phyloP scores from a whole-genome alignment of 805 yeast species.

The Dipodascopsis uninucleata region DNA sequence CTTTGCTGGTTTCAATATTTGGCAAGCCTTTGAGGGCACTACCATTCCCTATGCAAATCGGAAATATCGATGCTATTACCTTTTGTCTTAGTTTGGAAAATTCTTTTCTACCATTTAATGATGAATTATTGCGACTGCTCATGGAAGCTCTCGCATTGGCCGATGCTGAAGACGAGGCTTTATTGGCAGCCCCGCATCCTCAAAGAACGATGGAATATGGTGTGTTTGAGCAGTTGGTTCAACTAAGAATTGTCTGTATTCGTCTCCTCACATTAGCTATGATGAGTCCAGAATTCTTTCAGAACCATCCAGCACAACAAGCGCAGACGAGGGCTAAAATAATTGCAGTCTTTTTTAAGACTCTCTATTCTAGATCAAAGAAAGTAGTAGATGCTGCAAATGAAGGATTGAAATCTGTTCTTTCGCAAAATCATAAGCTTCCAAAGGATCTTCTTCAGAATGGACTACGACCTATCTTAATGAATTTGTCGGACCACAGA shows the following conservation, averaged over 20 bases:
- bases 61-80: slow-evolving; percentile 95
- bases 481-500: slow-evolving; percentile 92
- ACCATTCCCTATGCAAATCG: slow-evolving; percentile 98
- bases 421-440: slow-evolving; percentile 78
- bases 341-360: slow-evolving; percentile 90
- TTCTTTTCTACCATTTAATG: slow-evolving; percentile 79
- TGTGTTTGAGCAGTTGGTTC: slow-evolving; percentile 83
- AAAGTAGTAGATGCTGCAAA: slow-evolving; percentile 93
- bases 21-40: slow-evolving; percentile 94
- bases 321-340: slow-evolving; percentile 69
- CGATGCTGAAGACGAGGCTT: slow-evolving; percentile 95
- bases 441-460: slow-evolving; percentile 95
- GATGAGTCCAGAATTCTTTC: slow-evolving; percentile 78
- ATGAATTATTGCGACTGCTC: slow-evolving; percentile 77
- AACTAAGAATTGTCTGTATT: slow-evolving; percentile 86
- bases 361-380: slow-evolving; percentile 77
- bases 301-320: slow-evolving; percentile 52
- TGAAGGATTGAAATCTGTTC: slow-evolving; percentile 74
- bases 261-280: slow-evolving; percentile 75
- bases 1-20: slow-evolving; percentile 86
- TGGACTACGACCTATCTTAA: slow-evolving; percentile 90
- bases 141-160: slow-evolving; percentile 90
- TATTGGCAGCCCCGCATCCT: slow-evolving; percentile 59
- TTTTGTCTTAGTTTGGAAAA: slow-evolving; percentile 79
- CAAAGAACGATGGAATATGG: slow-evolving; percentile 81